Percentiles rank a stretch among this genome's conserved stretches.
Evolutionary conservation across 768 basidiomycete species (phyloP).

Genomic region (Serendipita sp.): DNA sequence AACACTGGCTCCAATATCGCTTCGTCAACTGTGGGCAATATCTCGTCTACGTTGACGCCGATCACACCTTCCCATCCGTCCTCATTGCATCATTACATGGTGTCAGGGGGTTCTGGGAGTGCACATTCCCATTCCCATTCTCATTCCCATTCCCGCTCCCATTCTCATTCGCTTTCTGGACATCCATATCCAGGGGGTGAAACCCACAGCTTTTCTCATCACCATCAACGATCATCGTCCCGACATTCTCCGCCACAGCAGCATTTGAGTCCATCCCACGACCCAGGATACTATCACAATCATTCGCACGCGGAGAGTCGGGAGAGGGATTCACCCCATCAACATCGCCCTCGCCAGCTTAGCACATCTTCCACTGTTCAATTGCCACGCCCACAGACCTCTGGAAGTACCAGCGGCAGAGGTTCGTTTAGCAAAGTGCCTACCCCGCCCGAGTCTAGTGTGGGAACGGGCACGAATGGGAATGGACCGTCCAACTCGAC

Average conservation of each 20-base stretch:
- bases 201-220: neutral
- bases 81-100: neutral
- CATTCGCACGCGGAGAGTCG: neutral
- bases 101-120: neutral
- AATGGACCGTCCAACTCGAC: neutral
- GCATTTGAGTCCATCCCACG: neutral
- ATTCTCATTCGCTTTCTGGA: neutral
- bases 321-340: neutral
- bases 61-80: slow-evolving; percentile 6
- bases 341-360: neutral
- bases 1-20: no score
- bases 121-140: neutral
- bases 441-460: neutral
- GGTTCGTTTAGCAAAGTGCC: neutral
- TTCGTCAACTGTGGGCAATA: neutral
- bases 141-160: no score
- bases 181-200: neutral
- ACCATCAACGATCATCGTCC: neutral
- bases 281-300: neutral
- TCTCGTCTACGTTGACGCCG: neutral
- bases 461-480: neutral
- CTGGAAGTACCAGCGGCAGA: neutral
- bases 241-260: slow-evolving; percentile 1
- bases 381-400: neutral
- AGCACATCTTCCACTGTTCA: neutral